These are phyloP conservation scores for Gossypium herbaceum DNA, from an alignment of 345 rosid species.

Conservation along the genomic window DNA sequence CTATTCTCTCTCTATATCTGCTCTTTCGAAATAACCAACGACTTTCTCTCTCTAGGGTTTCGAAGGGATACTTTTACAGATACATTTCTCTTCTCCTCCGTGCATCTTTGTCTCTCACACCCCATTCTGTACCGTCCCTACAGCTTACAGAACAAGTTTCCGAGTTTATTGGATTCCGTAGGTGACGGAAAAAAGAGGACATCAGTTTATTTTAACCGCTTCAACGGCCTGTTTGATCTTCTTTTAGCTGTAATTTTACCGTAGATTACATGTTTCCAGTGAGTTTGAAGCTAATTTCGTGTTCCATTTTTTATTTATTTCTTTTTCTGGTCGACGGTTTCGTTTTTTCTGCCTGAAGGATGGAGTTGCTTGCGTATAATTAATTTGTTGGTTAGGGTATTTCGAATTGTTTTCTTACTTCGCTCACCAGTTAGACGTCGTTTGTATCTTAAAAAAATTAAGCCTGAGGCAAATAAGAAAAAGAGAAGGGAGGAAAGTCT, in stretches of 20 bases:
- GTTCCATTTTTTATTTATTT: background rate
- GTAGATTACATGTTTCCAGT: slow-evolving; percentile 7
- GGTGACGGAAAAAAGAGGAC: background rate
- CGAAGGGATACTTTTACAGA: background rate
- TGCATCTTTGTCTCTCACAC: background rate
- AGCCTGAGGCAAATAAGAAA: background rate
- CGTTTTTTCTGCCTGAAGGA: background rate
- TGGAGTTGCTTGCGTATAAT: background rate
- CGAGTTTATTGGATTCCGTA: background rate
- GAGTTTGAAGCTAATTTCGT: slow-evolving; percentile 4
- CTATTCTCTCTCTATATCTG: background rate
- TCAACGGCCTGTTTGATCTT: slow-evolving; percentile 1
- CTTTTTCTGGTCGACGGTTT: background rate
- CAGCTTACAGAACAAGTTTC: background rate
- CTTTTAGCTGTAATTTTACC: background rate
- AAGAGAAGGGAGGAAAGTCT: no score
- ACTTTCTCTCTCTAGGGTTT: slow-evolving; percentile 21
- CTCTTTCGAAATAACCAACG: background rate
- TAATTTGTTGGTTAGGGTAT: slow-evolving; percentile 11
- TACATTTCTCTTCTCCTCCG: no score
- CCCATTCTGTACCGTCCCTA: background rate
- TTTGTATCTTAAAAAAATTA: background rate
- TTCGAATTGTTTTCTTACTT: slow-evolving; percentile 1
- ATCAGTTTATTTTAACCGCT: slow-evolving; percentile 4
- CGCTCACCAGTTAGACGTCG: background rate